Evolutionary conservation across 352 stramenopile genomes (phyloP).

Genomic region (Phytophthora citricola): DNA sequence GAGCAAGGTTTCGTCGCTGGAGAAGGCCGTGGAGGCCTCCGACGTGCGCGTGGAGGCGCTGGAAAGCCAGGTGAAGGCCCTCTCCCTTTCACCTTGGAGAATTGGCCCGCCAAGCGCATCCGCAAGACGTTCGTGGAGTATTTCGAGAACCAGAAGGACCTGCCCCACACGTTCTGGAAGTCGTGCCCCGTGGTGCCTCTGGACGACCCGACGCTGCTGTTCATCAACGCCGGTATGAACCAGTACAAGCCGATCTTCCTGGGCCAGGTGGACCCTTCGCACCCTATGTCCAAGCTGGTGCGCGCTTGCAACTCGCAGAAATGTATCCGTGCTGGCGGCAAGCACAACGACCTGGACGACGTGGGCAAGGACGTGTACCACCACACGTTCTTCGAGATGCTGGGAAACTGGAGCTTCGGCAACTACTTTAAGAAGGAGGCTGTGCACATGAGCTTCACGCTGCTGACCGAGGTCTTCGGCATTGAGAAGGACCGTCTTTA

Average conservation of each 20-base stretch:
- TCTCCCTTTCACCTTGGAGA: slow-evolving; percentile 39
- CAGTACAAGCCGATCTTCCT: slow-evolving; percentile 99
- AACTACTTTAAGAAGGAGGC: slow-evolving; percentile 99
- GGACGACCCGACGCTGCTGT: slow-evolving; percentile 98
- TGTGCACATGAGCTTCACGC: slow-evolving; percentile 96
- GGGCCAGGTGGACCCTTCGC: slow-evolving; percentile 95
- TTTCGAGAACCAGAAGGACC: slow-evolving; percentile 90
- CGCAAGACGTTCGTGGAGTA: slow-evolving; percentile 98
- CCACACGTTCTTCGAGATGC: slow-evolving; percentile 99
- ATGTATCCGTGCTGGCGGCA: slow-evolving; percentile 99
- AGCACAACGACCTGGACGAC: slow-evolving; percentile 99
- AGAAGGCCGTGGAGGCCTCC: slow-evolving; percentile 33
- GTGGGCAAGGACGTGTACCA: slow-evolving; percentile 99
- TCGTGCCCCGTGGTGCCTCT: slow-evolving; percentile 97
- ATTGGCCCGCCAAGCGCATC: slow-evolving; percentile 96
- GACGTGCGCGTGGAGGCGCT: slow-evolving; percentile 34
- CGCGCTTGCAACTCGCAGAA: slow-evolving; percentile 98
- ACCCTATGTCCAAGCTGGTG: slow-evolving; percentile 92
- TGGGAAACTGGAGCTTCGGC: slow-evolving; percentile 99
- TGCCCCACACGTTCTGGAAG: slow-evolving; percentile 94
- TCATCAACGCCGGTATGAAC: slow-evolving; percentile 99
- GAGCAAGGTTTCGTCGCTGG: slow-evolving; percentile 40
- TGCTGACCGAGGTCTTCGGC: slow-evolving; percentile 96
- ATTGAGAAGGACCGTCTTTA: slow-evolving; percentile 96
- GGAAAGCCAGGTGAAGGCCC: slow-evolving; percentile 23